Base-by-base conservation (phyloP, 2,329 filamentous ascomycete species). In the Plectosphaerella plurivora region DNA sequence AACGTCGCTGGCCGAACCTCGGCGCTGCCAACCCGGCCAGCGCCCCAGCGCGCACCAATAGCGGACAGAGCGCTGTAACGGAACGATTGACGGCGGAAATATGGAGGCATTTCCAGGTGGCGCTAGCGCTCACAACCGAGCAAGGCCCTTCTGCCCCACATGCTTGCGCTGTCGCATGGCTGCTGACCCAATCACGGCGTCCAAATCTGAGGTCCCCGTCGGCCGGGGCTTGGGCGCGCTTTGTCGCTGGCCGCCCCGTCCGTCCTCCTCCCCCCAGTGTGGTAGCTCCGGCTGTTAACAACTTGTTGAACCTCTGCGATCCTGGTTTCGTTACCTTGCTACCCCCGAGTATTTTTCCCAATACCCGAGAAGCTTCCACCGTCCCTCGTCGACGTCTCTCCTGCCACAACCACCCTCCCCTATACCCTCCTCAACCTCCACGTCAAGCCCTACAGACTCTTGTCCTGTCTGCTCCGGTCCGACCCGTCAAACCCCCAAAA, bases 401-500 rank as follows among this genome's bases (percentile, higher is more conserved):
- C 35, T 22, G 25, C 25, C 36, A 47, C 50, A 50, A 39, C 37
- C 37, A 56, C 49, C n/a, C 52, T 50, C 49, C 48, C 51, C 52
- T 33, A 47, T 49, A 48, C 53, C 47, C 39, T 44, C 41, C 41
- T 44, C 25, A 24, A 14, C 39, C 28, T 39, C 39, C 49, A 12
- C 50, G 47, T 22, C 48, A 44, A 33, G 36, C 48, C 45, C 48
- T 53, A 33, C 28, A 16, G 41, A 44, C 16, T 44, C n/a, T 20
- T 20, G 41, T 20, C 33, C 50, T 41, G 45, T 46, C 46, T 55
- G 55, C 60, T 55, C 54, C 53, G 58, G 52, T 59, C 56, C 55
- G 51, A 53, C 57, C 52, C 47, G 49, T 45, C 56, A 55, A 55
- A 57, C 60, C 57, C 61, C 46, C 51, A 55, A 57, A 61, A 50